A percentile compares a stretch with the other conserved stretches of the same genome.
Conservation (phyloP, 495 filamentous ascomycete species). For the Aspergillus baeticus region DNA sequence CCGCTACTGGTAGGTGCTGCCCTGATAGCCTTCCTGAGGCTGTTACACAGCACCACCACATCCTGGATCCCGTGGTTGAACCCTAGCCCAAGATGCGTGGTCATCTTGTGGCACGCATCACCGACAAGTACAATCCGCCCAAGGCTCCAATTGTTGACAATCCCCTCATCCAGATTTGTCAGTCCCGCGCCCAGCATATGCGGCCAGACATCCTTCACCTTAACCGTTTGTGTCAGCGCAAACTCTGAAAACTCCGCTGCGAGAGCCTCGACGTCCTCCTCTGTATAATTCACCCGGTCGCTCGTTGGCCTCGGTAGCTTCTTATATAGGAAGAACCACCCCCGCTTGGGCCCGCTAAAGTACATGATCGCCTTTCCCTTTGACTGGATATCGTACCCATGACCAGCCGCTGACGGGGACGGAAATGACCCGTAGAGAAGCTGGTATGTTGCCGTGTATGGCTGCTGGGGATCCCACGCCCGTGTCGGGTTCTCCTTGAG, state of each 20-base stretch:
- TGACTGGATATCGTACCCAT: slow-evolving; percentile 18
- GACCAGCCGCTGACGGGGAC: background rate
- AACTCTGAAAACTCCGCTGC: slow-evolving; percentile 28
- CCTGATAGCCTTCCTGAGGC: slow-evolving; percentile 10
- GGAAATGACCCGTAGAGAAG: no score
- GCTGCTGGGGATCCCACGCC: slow-evolving; percentile 23
- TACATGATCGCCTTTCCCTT: slow-evolving; percentile 18
- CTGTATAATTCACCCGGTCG: slow-evolving; percentile 26
- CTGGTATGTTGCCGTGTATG: slow-evolving; percentile 15
- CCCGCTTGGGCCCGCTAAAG: slow-evolving; percentile 22
- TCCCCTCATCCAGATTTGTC: slow-evolving; percentile 25
- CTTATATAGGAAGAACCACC: slow-evolving; percentile 38
- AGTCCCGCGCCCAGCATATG: slow-evolving; percentile 14
- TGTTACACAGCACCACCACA: slow-evolving; percentile 34
- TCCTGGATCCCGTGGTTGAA: slow-evolving; percentile 36
- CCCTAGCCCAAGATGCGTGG: slow-evolving; percentile 28
- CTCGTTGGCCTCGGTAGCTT: slow-evolving; percentile 23
- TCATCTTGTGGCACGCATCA: slow-evolving; percentile 28
- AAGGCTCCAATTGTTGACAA: slow-evolving; percentile 23
- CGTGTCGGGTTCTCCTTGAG: background rate
- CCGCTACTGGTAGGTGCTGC: background rate
- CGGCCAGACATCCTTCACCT: slow-evolving; percentile 29
- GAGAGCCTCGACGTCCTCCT: slow-evolving; percentile 27
- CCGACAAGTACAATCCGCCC: slow-evolving; percentile 27
- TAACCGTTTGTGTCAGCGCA: slow-evolving; percentile 19